These are phyloP conservation scores for Hordeum marinum DNA, from an alignment of 176 grass and related monocot genomes.

Conservation along the genomic window DNA sequence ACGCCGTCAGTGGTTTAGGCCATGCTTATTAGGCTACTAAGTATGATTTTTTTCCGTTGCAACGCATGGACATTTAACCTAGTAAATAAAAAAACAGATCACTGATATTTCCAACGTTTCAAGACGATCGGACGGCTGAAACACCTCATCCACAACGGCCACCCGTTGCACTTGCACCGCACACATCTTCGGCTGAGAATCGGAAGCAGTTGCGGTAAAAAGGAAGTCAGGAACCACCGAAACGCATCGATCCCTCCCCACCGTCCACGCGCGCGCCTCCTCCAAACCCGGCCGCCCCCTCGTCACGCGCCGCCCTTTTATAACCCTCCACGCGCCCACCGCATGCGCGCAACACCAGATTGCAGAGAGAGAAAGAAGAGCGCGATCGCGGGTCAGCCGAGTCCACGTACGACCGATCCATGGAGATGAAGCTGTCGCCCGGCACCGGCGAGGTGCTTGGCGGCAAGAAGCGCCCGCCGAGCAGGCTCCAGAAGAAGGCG, in stretches of 20 bases:
- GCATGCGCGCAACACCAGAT: constrained; percentile 16
- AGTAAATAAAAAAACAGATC: too few species aligned
- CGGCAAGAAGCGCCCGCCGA: constrained; percentile 40
- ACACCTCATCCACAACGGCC: neutral
- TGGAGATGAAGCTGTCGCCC: constrained; percentile 36
- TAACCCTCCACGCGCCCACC: constrained; percentile 9
- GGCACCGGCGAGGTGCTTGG: neutral
- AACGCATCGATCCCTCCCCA: constrained; percentile 17
- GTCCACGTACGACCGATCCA: constrained; percentile 3
- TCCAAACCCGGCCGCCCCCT: constrained; percentile 32
- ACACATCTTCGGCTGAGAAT: neutral
- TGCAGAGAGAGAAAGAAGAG: neutral
- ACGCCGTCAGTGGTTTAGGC: too few species aligned
- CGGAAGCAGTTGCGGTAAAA: constrained; percentile 1
- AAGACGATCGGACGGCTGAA: neutral
- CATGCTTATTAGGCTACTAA: too few species aligned
- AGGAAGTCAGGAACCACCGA: neutral
- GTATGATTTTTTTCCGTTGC: too few species aligned
- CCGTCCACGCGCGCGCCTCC: constrained; percentile 36
- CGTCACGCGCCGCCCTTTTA: constrained; percentile 27
- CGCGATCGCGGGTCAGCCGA: neutral
- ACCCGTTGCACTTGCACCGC: neutral
- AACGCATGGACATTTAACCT: too few species aligned
- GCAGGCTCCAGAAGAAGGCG: constrained; percentile 64
- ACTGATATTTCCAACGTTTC: neutral